Percentiles rank a stretch among this genome's conserved stretches.
phyloP scores from a whole-genome alignment of 768 basidiomycete species.

The Suillus bovinus region DNA sequence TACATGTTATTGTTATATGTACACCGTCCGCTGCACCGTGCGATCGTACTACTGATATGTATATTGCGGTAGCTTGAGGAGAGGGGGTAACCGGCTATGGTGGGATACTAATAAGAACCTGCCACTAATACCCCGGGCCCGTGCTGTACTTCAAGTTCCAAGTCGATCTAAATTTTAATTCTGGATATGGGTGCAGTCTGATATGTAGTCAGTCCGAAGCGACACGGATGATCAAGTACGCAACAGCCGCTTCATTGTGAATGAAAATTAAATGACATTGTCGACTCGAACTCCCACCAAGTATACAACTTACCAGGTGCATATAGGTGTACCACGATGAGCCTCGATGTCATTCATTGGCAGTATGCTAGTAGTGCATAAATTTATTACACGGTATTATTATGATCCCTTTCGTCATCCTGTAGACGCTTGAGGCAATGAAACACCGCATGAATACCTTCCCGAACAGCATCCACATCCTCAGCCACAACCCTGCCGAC shows the following conservation, averaged over 20 bases:
- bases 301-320: not conserved
- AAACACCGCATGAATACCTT: conserved; percentile 49
- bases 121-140: too few relatives aligned
- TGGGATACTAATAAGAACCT: too few relatives aligned
- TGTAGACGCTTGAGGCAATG: conserved; percentile 34
- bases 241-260: not conserved
- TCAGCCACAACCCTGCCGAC: conserved; percentile 43
- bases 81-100: not conserved
- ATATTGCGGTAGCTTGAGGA: not conserved
- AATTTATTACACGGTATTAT: not conserved
- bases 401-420: conserved; percentile 28
- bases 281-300: not conserved
- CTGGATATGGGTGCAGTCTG: not conserved
- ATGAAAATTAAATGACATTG: not conserved
- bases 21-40: not conserved
- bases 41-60: not conserved
- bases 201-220: not conserved
- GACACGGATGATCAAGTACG: not conserved
- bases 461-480: conserved; percentile 45
- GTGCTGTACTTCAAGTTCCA: too few relatives aligned
- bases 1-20: not conserved
- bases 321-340: not conserved
- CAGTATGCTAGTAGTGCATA: not conserved
- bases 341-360: not conserved
- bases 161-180: not conserved